phyloP scores from a whole-genome alignment of 305 asterid species.

The Vinca major region DNA sequence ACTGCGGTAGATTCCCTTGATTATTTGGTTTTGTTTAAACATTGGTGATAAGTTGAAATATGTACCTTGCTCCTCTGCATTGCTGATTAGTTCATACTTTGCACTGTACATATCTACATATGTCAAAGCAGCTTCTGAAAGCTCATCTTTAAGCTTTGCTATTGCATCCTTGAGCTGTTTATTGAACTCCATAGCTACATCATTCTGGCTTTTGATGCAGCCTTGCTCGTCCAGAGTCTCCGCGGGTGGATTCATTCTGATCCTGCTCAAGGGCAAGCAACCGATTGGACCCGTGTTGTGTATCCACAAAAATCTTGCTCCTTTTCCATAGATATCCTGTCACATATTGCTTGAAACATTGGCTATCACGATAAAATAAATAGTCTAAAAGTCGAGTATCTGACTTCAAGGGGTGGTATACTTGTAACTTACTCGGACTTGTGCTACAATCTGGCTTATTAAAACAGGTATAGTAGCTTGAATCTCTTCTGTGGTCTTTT shows the following conservation, averaged over 20 bases:
- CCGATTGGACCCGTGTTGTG: conserved; percentile 62
- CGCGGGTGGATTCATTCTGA: conserved; percentile 23
- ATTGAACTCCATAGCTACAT: conserved; percentile 41
- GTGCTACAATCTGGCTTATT: conserved; percentile 30
- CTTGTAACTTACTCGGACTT: conserved; percentile 37
- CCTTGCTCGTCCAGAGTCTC: conserved; percentile 40
- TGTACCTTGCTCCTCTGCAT: conserved; percentile 36
- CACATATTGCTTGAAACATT: background rate
- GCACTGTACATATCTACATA: conserved; percentile 49
- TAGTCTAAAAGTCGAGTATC: no score
- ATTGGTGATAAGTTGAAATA: no score
- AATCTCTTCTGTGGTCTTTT: conserved; percentile 27
- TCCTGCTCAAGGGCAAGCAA: conserved; percentile 36
- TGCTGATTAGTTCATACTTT: conserved; percentile 42
- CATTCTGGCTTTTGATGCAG: conserved; percentile 35
- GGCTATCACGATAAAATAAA: no score
- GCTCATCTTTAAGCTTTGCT: conserved; percentile 29
- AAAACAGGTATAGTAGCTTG: conserved; percentile 30
- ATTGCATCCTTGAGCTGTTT: conserved; percentile 36
- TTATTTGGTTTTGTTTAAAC: no score
- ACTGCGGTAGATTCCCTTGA: no score
- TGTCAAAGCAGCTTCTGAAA: conserved; percentile 40
- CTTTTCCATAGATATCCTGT: conserved; percentile 46
- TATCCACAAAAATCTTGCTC: conserved; percentile 61
- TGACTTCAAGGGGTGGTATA: no score